Conservation (phyloP, 306 rosid genomes). For the Fagus crenata region DNA sequence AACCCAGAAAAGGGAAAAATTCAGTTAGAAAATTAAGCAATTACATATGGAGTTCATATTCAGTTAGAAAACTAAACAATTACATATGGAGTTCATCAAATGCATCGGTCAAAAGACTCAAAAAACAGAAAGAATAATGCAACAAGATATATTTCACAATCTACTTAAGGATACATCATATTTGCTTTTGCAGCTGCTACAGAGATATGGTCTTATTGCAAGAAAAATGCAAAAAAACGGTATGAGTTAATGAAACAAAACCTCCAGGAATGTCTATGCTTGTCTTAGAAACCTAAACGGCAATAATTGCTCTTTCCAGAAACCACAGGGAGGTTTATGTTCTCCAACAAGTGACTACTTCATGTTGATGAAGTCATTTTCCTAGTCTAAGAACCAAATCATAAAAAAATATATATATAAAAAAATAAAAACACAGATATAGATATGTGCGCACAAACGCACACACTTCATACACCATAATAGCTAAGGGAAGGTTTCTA, state of each 20-base stretch:
- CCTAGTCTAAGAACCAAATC: background rate
- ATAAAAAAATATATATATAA: too few species aligned
- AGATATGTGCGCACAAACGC: background rate
- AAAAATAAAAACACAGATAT: background rate
- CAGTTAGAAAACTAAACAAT: background rate
- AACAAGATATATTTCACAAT: background rate
- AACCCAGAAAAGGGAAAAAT: conserved; percentile 8
- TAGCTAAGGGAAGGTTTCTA: background rate
- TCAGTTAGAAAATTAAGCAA: background rate
- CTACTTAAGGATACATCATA: background rate
- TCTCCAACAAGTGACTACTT: background rate
- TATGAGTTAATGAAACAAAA: too few species aligned
- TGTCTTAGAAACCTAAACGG: background rate
- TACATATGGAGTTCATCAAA: background rate
- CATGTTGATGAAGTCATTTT: background rate
- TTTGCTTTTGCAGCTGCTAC: too few species aligned
- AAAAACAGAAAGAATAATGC: background rate
- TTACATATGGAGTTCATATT: background rate
- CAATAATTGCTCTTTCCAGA: background rate
- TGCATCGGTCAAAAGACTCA: background rate
- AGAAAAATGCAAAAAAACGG: too few species aligned
- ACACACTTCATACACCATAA: background rate
- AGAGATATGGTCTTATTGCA: too few species aligned
- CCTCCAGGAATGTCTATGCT: background rate
- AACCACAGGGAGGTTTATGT: background rate